Conservation (phyloP, 2,329 filamentous ascomycete species). For the Neobulgaria alba region DNA sequence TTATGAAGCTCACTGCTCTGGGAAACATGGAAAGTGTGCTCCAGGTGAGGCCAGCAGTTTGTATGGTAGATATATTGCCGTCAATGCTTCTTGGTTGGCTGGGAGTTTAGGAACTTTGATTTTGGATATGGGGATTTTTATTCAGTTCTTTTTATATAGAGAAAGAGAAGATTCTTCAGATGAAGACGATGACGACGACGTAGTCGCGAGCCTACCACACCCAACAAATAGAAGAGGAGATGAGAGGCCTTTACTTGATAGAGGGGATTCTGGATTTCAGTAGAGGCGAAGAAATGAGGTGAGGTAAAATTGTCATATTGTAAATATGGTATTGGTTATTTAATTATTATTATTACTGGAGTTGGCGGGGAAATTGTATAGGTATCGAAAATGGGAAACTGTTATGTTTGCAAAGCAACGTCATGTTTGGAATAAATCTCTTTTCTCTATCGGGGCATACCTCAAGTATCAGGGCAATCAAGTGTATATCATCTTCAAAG, state of each 20-base stretch:
- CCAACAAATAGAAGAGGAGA: not conserved
- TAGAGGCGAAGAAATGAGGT: too few relatives aligned
- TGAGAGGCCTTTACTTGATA: not conserved
- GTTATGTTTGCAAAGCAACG: too few relatives aligned
- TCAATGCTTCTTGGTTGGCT: slow-evolving; percentile 85
- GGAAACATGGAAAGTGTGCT: slow-evolving; percentile 40
- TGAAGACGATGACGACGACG: not conserved
- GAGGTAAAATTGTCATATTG: too few relatives aligned
- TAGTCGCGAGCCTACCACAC: not conserved
- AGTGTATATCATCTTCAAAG: too few relatives aligned
- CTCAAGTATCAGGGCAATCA: too few relatives aligned
- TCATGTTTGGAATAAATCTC: too few relatives aligned
- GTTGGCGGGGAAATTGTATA: too few relatives aligned
- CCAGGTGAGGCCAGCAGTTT: slow-evolving; percentile 56
- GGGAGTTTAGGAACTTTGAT: slow-evolving; percentile 83
- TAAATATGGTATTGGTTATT: too few relatives aligned
- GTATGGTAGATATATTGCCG: slow-evolving; percentile 75
- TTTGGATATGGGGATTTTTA: slow-evolving; percentile 78
- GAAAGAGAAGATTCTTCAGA: slow-evolving; percentile 10
- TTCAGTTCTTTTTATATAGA: slow-evolving; percentile 85
- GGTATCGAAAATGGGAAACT: too few relatives aligned
- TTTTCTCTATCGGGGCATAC: too few relatives aligned
- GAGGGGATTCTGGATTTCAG: not conserved
- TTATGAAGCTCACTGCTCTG: slow-evolving; percentile 64
- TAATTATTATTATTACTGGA: too few relatives aligned